phyloP scores from a whole-genome alignment of 257 asterid genomes.

The Cordia subcordata region DNA sequence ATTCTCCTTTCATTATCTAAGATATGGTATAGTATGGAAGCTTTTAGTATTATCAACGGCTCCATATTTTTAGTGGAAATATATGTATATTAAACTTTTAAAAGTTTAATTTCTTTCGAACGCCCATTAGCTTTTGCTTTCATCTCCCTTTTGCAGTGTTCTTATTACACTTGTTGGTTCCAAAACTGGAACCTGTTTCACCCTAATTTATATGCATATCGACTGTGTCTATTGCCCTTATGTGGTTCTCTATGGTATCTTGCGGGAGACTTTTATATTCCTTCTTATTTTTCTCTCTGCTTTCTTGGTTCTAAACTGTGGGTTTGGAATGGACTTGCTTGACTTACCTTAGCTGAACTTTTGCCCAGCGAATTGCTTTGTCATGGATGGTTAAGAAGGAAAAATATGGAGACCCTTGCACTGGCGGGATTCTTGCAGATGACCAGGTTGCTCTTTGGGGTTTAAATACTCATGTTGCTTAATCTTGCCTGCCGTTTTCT shows the following conservation, averaged over 20 bases:
- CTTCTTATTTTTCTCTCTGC: neutral
- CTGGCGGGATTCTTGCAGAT: constrained; percentile 99
- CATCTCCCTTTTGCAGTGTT: no score
- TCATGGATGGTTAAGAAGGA: constrained; percentile 98
- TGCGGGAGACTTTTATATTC: neutral
- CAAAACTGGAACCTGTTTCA: neutral
- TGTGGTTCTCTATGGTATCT: no score
- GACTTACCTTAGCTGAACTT: constrained; percentile 22
- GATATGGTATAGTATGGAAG: no score
- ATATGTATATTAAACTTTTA: neutral
- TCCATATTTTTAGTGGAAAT: neutral
- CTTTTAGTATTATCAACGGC: no score
- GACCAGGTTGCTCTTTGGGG: constrained; percentile 68
- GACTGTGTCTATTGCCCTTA: no score
- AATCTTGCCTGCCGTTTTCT: constrained; percentile 5
- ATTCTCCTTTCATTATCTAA: neutral
- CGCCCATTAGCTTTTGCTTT: neutral
- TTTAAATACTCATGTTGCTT: constrained; percentile 2
- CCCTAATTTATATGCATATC: neutral
- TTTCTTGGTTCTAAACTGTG: neutral
- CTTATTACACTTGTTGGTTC: no score
- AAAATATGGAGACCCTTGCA: constrained; percentile 71
- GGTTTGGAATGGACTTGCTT: neutral
- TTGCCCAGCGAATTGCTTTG: constrained; percentile 79
- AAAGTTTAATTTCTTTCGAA: neutral